Evolutionary conservation across 495 filamentous ascomycete species (phyloP).

Genomic region (Hypomontagnella monticulosa): DNA sequence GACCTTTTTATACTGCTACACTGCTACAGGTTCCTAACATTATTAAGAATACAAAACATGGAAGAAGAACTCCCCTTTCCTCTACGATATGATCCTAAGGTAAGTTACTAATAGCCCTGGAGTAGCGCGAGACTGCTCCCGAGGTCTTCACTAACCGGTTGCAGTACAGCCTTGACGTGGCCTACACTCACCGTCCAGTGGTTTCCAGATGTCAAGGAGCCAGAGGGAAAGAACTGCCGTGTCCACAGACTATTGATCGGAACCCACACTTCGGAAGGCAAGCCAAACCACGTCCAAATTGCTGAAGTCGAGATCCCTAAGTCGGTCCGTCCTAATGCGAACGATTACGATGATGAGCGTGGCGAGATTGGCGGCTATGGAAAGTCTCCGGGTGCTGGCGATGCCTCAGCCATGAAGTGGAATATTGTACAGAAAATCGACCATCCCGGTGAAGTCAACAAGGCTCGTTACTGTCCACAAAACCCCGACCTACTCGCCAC

Average conservation of each 20-base stretch:
- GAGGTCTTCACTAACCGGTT: conserved; percentile 10
- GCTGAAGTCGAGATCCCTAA: conserved; percentile 92
- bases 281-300: conserved; percentile 93
- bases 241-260: conserved; percentile 91
- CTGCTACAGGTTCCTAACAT: conserved; percentile 33
- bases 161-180: conserved; percentile 93
- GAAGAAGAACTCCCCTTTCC: conserved; percentile 99
- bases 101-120: conserved; percentile 35
- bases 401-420: conserved; percentile 75
- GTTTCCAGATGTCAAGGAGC: conserved; percentile 92
- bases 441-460: conserved; percentile 97
- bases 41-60: conserved; percentile 95
- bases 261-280: conserved; percentile 89
- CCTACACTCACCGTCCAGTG: conserved; percentile 97
- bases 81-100: conserved; percentile 95
- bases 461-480: conserved; percentile 96
- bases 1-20: neutral
- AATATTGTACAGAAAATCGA: conserved; percentile 94
- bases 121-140: neutral
- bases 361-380: conserved; percentile 96
- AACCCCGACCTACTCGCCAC: conserved; percentile 98
- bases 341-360: conserved; percentile 87
- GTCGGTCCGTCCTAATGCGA: conserved; percentile 71
- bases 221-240: conserved; percentile 85
- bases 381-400: conserved; percentile 62